Evolutionary conservation across 352 stramenopile species (phyloP), one percentile per base, ranked within the genome.

Genomic region (Phytophthora pinifolia): DNA sequence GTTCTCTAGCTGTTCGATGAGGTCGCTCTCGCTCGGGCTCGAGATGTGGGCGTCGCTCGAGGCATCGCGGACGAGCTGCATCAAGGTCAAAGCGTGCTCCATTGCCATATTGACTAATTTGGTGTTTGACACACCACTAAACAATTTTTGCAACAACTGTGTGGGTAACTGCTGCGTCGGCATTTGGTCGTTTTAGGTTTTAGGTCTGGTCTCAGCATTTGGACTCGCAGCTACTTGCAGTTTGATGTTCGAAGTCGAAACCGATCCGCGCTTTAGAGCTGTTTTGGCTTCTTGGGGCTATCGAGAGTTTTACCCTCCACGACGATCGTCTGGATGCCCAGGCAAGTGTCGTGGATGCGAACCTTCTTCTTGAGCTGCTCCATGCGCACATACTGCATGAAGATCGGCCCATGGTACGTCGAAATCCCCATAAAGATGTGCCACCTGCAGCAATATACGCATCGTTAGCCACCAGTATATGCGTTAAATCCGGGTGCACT

Each of bases 341-440:
- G 63, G 35, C 59, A 62, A n/a, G 67, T 74, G 33, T 76, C 51
- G 27, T 67, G 55, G 46, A 92, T 83, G 36, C 72, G 54, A 13
- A 70, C 68, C 45, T 87, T 87, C 35, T 77, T 71, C 65, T 92
- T 51, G 9, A 86, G 75, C 63, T 92, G 72, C 52, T 89, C 79
- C 61, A 86, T 82, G 10, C 83, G 81, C 46, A 92, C 79, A 68
- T 89, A 94, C 57, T 94, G 81, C 83, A 92, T 92, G 43, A 94
- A 94, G 20, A 94, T 75, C 0, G 81, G 79, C 1, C 83, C 83
- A 50, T 90, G 70, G 61, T 94, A 94, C 6, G 62, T 80, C 36
- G 79, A 83, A 14, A 94, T 74, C 31, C 81, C 79, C 70, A 88
- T 89, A 63, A 94, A 86, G 13, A 90, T 64, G 60, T 94, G 83